Evolutionary conservation across 306 rosid species (phyloP), one percentile per base, ranked within the genome.

Genomic region (Dalbergia cochinchinensis): DNA sequence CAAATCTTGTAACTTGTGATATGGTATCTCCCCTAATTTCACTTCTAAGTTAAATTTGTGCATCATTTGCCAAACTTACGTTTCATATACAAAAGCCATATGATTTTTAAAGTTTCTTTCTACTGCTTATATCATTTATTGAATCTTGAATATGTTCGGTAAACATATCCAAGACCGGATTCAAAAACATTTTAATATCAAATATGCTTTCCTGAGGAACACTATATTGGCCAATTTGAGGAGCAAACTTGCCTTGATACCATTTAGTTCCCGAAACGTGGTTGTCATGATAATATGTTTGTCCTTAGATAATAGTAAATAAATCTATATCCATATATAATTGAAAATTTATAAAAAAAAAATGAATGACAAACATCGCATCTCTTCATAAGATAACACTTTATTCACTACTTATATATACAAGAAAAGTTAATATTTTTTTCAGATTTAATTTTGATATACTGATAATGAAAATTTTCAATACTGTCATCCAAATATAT

Each of bases 391-490:
- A 51, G 9, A 18, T 18, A 13, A 4, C 14, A 51, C 57, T 14
- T 57, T 18, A 19, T 42, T 50, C 11, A 13, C 48, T 31, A 20
- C 60, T 70, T 54, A 51, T 34, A 19, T 33, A n/a, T 65, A 8
- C 1, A 14, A 7, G 2, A 15, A 37, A 18, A 44, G 63, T 26
- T 48, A 73, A 64, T 26, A 37, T 37, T 37, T 37, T 35, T 26
- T 26, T 26, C 3, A 26, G 31, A 26, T 26, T 26, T 26, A 37
- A 37, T 37, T 64, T 80, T 26, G 54, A 54, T 33, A 14, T 66
- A 42, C 62, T 68, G 71, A 42, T 42, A 31, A 63, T 37, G 61
- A 63, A 71, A 54, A 61, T 45, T 58, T 6, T 11, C n/a, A 11
- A 68, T 1, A 26, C 31, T 26, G 2, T 26, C 31, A 26, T 26